phyloP scores from a whole-genome alignment of 306 rosid genomes.

The Vachellia collinsii region DNA sequence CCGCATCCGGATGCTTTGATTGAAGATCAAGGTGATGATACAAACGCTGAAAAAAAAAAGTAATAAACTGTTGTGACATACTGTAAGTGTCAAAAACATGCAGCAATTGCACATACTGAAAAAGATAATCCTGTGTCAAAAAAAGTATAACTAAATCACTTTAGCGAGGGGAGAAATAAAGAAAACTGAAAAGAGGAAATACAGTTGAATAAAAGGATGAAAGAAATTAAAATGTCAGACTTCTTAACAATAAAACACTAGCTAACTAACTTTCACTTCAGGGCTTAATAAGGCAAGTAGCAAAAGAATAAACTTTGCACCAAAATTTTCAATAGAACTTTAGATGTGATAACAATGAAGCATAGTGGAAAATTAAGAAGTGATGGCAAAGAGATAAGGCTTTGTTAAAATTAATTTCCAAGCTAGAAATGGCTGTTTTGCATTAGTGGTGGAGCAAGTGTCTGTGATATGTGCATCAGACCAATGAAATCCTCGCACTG shows the following conservation, averaged over 20 bases:
- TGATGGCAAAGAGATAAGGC: not conserved
- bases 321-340: not conserved
- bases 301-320: not conserved
- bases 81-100: not conserved
- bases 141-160: slow-evolving; percentile 11
- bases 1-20: slow-evolving; percentile 73
- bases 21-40: slow-evolving; percentile 69
- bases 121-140: not conserved
- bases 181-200: not conserved
- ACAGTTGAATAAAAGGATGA: not conserved
- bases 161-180: not conserved
- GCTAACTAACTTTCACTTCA: not conserved
- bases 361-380: too few species aligned
- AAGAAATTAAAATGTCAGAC: slow-evolving; percentile 3
- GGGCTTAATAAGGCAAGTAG: not conserved
- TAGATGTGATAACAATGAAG: not conserved
- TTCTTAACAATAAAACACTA: not conserved
- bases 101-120: not conserved
- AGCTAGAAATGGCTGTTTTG: not conserved
- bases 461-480: not conserved
- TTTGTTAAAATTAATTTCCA: not conserved
- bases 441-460: not conserved
- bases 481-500: not conserved
- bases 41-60: slow-evolving; percentile 64
- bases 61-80: not conserved